These are phyloP conservation scores for Rhodotorula sp. DNA, from an alignment of 1,284 basidiomycete species.

Conservation along the genomic window DNA sequence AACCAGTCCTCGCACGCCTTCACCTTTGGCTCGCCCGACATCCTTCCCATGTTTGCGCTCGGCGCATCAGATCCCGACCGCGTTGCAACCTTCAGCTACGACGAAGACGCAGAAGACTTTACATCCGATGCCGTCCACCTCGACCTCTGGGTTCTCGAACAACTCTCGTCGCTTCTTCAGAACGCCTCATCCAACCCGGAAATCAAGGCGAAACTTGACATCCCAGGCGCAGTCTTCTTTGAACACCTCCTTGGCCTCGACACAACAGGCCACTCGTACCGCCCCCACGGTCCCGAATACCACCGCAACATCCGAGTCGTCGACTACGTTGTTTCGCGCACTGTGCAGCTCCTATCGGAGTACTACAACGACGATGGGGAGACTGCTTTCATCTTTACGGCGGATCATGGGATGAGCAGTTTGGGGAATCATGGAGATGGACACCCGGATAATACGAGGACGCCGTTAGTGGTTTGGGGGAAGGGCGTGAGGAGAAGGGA, in stretches of 20 bases:
- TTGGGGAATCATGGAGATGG: slow-evolving; percentile 90
- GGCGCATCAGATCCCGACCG: slow-evolving; percentile 55
- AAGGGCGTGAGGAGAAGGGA: slow-evolving; percentile 54
- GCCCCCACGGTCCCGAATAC: slow-evolving; percentile 77
- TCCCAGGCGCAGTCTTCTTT: slow-evolving; percentile 69
- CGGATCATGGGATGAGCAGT: slow-evolving; percentile 83
- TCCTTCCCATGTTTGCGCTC: slow-evolving; percentile 79
- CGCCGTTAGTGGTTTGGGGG: slow-evolving; percentile 81
- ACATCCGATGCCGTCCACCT: slow-evolving; percentile 68
- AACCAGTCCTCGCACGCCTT: slow-evolving; percentile 77
- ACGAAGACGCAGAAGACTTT: slow-evolving; percentile 76
- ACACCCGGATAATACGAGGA: slow-evolving; percentile 82
- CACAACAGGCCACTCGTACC: slow-evolving; percentile 81
- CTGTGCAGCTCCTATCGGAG: slow-evolving; percentile 62
- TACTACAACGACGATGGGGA: slow-evolving; percentile 65
- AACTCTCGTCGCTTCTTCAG: slow-evolving; percentile 60
- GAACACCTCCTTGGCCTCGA: slow-evolving; percentile 81
- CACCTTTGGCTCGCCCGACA: slow-evolving; percentile 85
- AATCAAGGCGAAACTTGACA: slow-evolving; percentile 57
- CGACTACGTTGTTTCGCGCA: slow-evolving; percentile 68
- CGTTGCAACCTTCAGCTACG: slow-evolving; percentile 72
- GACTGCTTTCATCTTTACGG: slow-evolving; percentile 79
- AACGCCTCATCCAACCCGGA: slow-evolving; percentile 60
- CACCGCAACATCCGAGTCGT: slow-evolving; percentile 80
- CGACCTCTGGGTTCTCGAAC: slow-evolving; percentile 75